Evolutionary conservation across 805 yeast genomes (phyloP), one percentile per base, ranked within the genome.

Genomic region (Zygoascus bituminiphila): DNA sequence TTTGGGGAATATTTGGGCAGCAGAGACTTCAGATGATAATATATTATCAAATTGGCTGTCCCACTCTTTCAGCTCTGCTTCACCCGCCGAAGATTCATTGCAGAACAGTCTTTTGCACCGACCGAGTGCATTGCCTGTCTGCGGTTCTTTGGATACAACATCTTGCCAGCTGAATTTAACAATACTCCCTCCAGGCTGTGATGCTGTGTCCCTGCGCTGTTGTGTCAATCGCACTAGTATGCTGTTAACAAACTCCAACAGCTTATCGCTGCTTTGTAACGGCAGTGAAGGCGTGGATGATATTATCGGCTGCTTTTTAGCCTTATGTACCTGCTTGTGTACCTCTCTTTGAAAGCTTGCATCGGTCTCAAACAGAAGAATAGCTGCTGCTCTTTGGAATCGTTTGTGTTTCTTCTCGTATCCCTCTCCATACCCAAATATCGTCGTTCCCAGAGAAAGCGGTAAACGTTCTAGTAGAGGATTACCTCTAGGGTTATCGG

Each of bases 281-380:
- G 54, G 52, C 15, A 57, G 36, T 10, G 9, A 15, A 1, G 55
- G 54, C 2, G 40, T 31, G 5, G 50, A 48, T 19, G 44, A 50
- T 0, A 49, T 31, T 1, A 29, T 22, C 5, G 56, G 57, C 17
- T 29, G 48, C 8, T 37, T 22, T 2, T 35, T 31, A 2, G 10
- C 20, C 31, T 12, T 10, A n/a, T 51, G 55, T 38, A 62, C 54
- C 10, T 57, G 48, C 5, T 44, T 19, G 50, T 62, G 39, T 4
- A 62, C 54, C 1, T 19, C 35, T 6, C 52, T 35, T 31, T 59
- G 60, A 35, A 58, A 54, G 1, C 42, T 49, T 5, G 54, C 55
- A 33, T 59, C 51, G 15, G 58, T 38, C 7, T 64, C 67, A 5
- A 47, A 38, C 9, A 42, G 45, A n/a, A 62, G 50, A n/a, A 45